A percentile compares a stretch with the other conserved stretches of the same genome.
Conservation (phyloP, 2,329 filamentous ascomycete genomes). For the Metarhizium guizhouense region DNA sequence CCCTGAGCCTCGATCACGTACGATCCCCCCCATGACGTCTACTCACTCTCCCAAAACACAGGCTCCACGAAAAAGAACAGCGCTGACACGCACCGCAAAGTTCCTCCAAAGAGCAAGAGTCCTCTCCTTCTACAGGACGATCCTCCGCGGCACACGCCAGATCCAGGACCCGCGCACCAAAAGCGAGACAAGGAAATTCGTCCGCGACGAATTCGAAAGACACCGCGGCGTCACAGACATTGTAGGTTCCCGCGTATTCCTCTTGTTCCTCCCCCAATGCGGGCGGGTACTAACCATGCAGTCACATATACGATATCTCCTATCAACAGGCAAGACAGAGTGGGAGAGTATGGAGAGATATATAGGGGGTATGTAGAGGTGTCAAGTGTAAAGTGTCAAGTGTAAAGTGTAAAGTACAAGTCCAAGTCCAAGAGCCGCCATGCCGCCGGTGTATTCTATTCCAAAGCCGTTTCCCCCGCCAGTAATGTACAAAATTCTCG, state of each 20-base stretch:
- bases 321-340: constrained; percentile 56
- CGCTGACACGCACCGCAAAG: constrained; percentile 21
- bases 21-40: neutral
- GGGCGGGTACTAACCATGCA: constrained; percentile 14
- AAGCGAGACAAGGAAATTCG: constrained; percentile 47
- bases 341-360: constrained; percentile 52
- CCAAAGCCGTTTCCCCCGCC: too few species aligned
- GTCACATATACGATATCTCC: constrained; percentile 53
- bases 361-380: constrained; percentile 27
- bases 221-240: constrained; percentile 47
- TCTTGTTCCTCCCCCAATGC: neutral
- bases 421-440: too few species aligned
- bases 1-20: constrained; percentile 52
- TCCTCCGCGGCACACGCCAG: constrained; percentile 43
- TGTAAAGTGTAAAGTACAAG: too few species aligned
- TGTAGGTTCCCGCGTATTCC: constrained; percentile 26
- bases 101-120: constrained; percentile 50
- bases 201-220: constrained; percentile 52
- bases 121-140: constrained; percentile 47
- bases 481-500: too few species aligned
- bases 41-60: neutral
- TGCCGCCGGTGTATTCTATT: too few species aligned
- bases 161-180: constrained; percentile 43
- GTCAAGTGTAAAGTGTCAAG: neutral
- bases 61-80: neutral